Evolutionary conservation across 805 yeast species (phyloP), one percentile per base, ranked within the genome.

Genomic region (Lachancea meyersii): DNA sequence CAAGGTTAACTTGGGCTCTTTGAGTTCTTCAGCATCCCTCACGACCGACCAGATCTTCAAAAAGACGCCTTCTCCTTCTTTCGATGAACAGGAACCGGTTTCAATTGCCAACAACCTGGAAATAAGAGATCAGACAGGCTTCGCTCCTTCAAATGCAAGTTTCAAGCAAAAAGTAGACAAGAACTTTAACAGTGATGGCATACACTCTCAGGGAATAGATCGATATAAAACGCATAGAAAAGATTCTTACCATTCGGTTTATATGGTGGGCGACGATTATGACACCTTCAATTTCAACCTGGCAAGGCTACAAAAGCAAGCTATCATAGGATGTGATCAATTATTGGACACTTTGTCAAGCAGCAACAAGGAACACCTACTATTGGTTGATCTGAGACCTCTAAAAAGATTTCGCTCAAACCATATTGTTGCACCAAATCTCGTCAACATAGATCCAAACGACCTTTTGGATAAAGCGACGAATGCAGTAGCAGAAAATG

Each of bases 291-390:
- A 52, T 11, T 57, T 57, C 31, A 48, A 51, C 18, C 40, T 61
- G 34, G 54, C 58, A 34, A 49, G 57, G 26, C 40, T 61, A 28
- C 64, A 62, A 37, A 59, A 54, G 36, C 91, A 84, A 57, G 91
- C 93, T 3, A 55, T 62, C 11, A 60, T 67, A 4, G 56, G 73
- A 0, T 55, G 73, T 8, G 65, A 61, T 21, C 61, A 67, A 61
- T 54, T 76, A 3, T 58, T 77, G 42, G 63, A 72, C 3, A 68
- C 69, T 14, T 60, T 77, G 39, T 68, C 64, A 40, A 68, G 65
- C 43, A 72, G 72, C 23, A 73, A 72, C 30, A 74, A 77, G 1
- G 32, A 48, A 2, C 49, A 50, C 18, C 17, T 60, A 18, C 45
- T 73, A 18, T 41, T 73, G 5, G 57, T 72, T 35, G 77, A 73